Percentiles rank a stretch among this genome's conserved stretches.
These are phyloP conservation scores for Oidium heveae DNA, from an alignment of 2,329 filamentous ascomycete species.

Conservation along the genomic window DNA sequence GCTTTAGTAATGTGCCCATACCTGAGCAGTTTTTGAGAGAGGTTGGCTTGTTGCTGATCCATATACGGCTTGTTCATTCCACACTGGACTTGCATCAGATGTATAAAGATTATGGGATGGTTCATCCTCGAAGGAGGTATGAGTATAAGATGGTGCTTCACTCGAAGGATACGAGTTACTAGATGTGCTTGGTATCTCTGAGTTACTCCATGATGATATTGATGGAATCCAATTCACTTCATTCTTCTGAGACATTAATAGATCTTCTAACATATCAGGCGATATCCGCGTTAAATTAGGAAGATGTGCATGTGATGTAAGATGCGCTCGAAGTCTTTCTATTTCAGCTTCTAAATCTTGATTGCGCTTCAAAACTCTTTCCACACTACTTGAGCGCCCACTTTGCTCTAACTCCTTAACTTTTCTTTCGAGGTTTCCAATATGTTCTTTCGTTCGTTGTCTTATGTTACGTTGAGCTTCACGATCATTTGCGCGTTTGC, in stretches of 20 bases:
- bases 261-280: slow-evolving; percentile 7
- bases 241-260: slow-evolving; percentile 8
- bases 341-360: slow-evolving; percentile 11
- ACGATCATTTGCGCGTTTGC: slow-evolving; percentile 76
- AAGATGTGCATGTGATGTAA: slow-evolving; percentile 4
- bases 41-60: slow-evolving; percentile 4
- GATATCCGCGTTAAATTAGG: slow-evolving; percentile 3
- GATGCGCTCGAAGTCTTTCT: slow-evolving; percentile 9
- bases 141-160: slow-evolving; percentile 3
- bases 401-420: slow-evolving; percentile 9
- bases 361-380: slow-evolving; percentile 12
- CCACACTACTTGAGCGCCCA: slow-evolving; percentile 19
- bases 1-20: slow-evolving; percentile 10
- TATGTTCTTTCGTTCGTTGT: slow-evolving; percentile 65
- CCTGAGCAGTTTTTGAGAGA: slow-evolving; percentile 6
- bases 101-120: slow-evolving; percentile 6
- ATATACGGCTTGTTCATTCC: slow-evolving; percentile 9
- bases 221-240: slow-evolving; percentile 8
- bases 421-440: slow-evolving; percentile 19
- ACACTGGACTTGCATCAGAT: slow-evolving; percentile 6
- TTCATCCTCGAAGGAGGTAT: slow-evolving; percentile 5
- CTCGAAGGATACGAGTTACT: slow-evolving; percentile 4
- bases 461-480: slow-evolving; percentile 76
- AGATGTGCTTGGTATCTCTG: slow-evolving; percentile 1
- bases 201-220: slow-evolving; percentile 2